Evolutionary conservation across 2,329 filamentous ascomycete genomes (phyloP).

Genomic region (Trichoderma sp.): DNA sequence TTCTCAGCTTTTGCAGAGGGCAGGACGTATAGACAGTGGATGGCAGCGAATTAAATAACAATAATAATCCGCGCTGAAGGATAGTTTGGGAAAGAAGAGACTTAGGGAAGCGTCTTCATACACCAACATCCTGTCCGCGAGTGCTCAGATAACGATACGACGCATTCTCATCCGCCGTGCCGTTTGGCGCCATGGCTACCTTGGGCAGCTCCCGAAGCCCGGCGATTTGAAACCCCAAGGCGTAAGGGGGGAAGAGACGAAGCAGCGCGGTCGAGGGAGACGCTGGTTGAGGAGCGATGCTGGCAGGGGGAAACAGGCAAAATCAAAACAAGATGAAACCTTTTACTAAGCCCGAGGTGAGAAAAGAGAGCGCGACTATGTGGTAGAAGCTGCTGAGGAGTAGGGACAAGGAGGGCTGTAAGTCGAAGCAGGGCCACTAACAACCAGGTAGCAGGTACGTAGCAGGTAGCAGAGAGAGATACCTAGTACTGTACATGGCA

Average conservation of each 20-base stretch:
- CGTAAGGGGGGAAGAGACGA: background rate
- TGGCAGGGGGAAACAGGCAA: background rate
- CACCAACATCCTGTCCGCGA: conserved; percentile 48
- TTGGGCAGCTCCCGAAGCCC: background rate
- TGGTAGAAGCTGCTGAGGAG: background rate
- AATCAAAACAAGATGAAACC: background rate
- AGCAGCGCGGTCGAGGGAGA: background rate
- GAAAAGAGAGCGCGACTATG: background rate
- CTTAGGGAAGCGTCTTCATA: conserved; percentile 30
- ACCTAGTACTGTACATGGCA: no score
- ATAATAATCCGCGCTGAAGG: background rate
- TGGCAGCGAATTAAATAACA: background rate
- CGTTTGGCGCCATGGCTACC: conserved; percentile 41
- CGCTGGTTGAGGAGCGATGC: background rate
- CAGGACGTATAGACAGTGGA: background rate
- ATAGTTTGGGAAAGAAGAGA: background rate
- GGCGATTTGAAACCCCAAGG: background rate
- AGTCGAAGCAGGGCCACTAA: background rate
- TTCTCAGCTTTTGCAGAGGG: background rate
- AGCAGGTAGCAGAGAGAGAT: background rate
- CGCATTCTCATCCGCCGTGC: conserved; percentile 33
- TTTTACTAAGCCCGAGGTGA: background rate
- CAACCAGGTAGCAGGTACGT: background rate
- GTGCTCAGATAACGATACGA: conserved; percentile 50
- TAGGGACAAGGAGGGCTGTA: conserved; percentile 5